Base-by-base conservation (phyloP, 352 stramenopile species). In the Pythium coloratum region DNA sequence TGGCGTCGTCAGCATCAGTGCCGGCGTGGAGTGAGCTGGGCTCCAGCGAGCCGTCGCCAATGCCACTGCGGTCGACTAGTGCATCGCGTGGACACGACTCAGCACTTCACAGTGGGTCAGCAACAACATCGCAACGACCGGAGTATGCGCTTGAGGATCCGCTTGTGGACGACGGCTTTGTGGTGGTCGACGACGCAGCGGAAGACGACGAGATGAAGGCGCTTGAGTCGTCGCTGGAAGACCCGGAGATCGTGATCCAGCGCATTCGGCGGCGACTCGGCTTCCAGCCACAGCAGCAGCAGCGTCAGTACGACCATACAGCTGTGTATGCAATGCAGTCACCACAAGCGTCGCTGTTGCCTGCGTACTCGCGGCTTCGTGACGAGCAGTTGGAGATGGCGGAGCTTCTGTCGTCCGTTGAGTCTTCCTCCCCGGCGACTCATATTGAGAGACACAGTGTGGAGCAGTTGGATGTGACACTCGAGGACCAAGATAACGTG, bases 221-320 rank as follows among this genome's bases (percentile, higher is more conserved):
- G 16, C 50, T 47, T 42, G 70, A 64, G 26, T 50, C 58, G 12
- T 59, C 54, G 33, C 33, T 75, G 32, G 80, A 88, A 56, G 71
- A 88, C 57, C 69, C 82, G 0, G 82, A 91, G 50, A 49, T 76
- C 32, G 82, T 89, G 20, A 89, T 89, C 59, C 76, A 84, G 51
- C 78, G 82, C 5, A 81, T 91, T 24, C 80, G 81, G 8, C 80
- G 72, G 20, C 77, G 82, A 6, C 77, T 91, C 13, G 79, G 79
- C 6, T 66, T 65, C 40, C 55, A 73, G 40, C 47, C 30, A 3
- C 44, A 46, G 34, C 28, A 24, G 30, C 53, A 59, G 14, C 18
- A 28, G 33, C 42, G 8, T 8, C 42, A 49, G 5, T 26, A 26
- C 9, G 2, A 26, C 4, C 42, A 49, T 5, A 16, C 4, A 12